Evolutionary conservation across 768 basidiomycete genomes (phyloP), one percentile per base, ranked within the genome.

Genomic region (Auriscalpium vulgare): DNA sequence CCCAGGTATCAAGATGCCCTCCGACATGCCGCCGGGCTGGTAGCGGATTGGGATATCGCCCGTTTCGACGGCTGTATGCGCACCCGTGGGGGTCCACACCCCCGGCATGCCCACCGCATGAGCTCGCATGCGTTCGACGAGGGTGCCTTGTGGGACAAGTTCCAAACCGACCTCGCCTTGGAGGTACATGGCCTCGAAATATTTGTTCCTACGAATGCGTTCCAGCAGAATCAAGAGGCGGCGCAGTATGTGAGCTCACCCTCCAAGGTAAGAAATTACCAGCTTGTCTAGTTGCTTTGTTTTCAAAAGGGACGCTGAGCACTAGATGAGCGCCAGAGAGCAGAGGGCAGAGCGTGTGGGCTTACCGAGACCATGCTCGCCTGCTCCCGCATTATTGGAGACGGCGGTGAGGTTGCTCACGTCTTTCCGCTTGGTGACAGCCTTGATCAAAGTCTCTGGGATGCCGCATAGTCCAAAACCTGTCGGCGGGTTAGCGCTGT

Each of bases 101-200:
- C 86, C 91, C 16, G 92, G 91, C 60, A 93, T 91, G 51, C 92
- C 91, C n/a, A 88, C 86, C 11, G 89, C 92, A 59, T 90, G 87
- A 10, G 92, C 88, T 43, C 90, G 85, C 61, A 93, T 77, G 57
- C 91, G 85, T 66, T 94, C 92, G 17, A 87, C 82, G 51, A 95
- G 81, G 8, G 90, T 93, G n/a, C 91, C 92, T 71, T 95, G 92
- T 7, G 92, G 92, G 17, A 88, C 88, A 14, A 95, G 84, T 66
- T 95, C 92, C 49, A 94, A 72, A 11, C 85, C 83, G 56, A 95
- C 82, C 57, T 86, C 74, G 51, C 92, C 92, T 8, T 78, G 77
- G 53, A 94, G 80, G 69, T 89, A 95, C 59, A 82, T 72, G 10
- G 78, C 68, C 72, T 92, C 91, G 57, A 94, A 90, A 57, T 79